Evolutionary conservation across 768 basidiomycete species (phyloP).

Genomic region (Aureoboletus auriporus): DNA sequence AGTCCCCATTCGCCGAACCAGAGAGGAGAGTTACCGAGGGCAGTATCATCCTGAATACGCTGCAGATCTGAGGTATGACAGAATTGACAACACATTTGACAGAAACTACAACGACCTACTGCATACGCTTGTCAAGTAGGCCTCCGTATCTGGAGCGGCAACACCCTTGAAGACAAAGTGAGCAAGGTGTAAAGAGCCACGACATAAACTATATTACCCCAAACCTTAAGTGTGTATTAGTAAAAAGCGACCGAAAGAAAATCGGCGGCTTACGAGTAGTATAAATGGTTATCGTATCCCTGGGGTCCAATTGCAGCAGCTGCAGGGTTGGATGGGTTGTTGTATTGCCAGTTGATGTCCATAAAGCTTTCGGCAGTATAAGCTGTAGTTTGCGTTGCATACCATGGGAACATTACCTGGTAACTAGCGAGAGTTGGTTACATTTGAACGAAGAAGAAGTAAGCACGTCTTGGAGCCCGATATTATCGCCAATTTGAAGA

Average conservation of each 20-base stretch:
- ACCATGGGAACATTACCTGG: constrained; percentile 32
- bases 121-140: constrained; percentile 67
- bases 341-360: constrained; percentile 75
- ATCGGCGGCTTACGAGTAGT: constrained; percentile 53
- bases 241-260: neutral
- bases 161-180: constrained; percentile 49
- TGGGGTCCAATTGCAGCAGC: constrained; percentile 67
- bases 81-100: neutral
- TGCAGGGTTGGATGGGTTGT: constrained; percentile 68
- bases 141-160: constrained; percentile 56
- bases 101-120: constrained; percentile 41
- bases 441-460: constrained; percentile 17
- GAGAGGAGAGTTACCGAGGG: constrained; percentile 42
- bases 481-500: constrained; percentile 20
- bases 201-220: constrained; percentile 41
- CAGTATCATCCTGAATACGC: constrained; percentile 47
- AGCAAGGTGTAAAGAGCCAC: neutral
- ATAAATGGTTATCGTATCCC: constrained; percentile 75
- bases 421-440: constrained; percentile 27
- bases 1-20: constrained; percentile 63
- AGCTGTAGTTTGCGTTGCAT: neutral
- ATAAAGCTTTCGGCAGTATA: constrained; percentile 54
- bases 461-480: constrained; percentile 21
- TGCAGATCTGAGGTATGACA: constrained; percentile 46
- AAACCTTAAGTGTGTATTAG: constrained; percentile 37